Evolutionary conservation across 768 basidiomycete genomes (phyloP).

Genomic region (Galerina sulciceps): DNA sequence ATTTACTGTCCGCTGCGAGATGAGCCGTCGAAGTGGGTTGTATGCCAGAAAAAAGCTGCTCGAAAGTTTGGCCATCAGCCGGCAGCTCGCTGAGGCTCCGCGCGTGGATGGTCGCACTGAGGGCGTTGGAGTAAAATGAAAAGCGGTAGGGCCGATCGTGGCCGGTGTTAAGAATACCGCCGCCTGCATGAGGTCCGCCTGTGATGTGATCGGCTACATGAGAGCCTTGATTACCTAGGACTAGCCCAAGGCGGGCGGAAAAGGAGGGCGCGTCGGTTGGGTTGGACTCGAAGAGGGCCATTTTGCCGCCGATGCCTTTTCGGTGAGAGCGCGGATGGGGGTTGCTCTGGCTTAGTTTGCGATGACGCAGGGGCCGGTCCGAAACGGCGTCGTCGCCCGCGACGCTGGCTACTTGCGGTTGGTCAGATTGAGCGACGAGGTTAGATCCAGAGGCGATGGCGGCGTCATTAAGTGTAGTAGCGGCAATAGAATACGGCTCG

Average conservation of each 20-base stretch:
- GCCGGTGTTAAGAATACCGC: constrained; percentile 49
- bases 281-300: constrained; percentile 85
- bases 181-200: constrained; percentile 28
- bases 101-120: constrained; percentile 94
- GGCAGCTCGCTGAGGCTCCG: constrained; percentile 92
- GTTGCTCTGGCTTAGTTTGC: constrained; percentile 87
- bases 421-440: constrained; percentile 3
- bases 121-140: constrained; percentile 95
- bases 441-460: constrained; percentile 17
- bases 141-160: constrained; percentile 95
- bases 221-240: constrained; percentile 24
- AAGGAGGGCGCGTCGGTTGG: constrained; percentile 54
- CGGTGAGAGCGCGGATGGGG: constrained; percentile 64
- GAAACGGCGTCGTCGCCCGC: constrained; percentile 25
- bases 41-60: constrained; percentile 79
- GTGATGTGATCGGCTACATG: constrained; percentile 26
- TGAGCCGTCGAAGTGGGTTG: constrained; percentile 15
- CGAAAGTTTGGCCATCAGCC: constrained; percentile 90
- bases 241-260: constrained; percentile 39
- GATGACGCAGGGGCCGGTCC: constrained; percentile 59
- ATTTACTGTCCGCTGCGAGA: neutral
- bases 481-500: neutral
- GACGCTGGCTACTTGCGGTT: constrained; percentile 9
- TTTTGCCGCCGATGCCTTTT: constrained; percentile 74
- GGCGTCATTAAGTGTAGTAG: constrained; percentile 1